These are phyloP conservation scores for Apophysomyces trapeziformis DNA, from an alignment of 371 early-diverging fungal genomes.

Conservation along the genomic window DNA sequence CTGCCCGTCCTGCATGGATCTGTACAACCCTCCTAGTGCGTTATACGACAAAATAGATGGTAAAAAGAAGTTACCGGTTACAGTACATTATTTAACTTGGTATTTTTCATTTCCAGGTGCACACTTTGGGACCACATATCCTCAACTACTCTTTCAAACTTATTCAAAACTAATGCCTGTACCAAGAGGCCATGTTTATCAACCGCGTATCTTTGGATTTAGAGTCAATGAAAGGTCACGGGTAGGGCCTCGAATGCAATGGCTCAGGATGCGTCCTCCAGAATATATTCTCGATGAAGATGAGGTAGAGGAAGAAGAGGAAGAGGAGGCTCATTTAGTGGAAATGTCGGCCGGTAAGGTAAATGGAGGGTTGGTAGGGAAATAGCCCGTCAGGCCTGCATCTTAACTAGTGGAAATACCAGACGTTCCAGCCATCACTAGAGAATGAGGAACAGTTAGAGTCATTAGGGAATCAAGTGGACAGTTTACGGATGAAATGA, in stretches of 20 bases:
- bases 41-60: slow-evolving; percentile 84
- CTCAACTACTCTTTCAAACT: slow-evolving; percentile 88
- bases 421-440: slow-evolving; percentile 22
- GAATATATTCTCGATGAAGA: neutral
- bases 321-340: slow-evolving; percentile 7
- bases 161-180: slow-evolving; percentile 69
- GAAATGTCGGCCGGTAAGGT: slow-evolving; percentile 12
- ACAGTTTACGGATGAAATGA: slow-evolving; percentile 30
- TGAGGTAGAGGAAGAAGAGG: slow-evolving; percentile 8
- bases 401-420: neutral
- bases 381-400: slow-evolving; percentile 12
- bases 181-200: slow-evolving; percentile 15
- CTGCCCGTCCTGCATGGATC: slow-evolving; percentile 86
- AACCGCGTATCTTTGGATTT: slow-evolving; percentile 86
- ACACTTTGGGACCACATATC: slow-evolving; percentile 95
- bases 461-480: slow-evolving; percentile 23
- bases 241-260: slow-evolving; percentile 77
- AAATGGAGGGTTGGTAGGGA: slow-evolving; percentile 20
- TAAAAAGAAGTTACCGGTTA: slow-evolving; percentile 20
- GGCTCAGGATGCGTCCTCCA: slow-evolving; percentile 68
- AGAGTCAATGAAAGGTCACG: slow-evolving; percentile 60
- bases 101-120: slow-evolving; percentile 61
- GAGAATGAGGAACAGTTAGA: slow-evolving; percentile 22
- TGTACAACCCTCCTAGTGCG: slow-evolving; percentile 84
- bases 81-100: neutral